Evolutionary conservation across 164 flowering plant genomes (phyloP), one percentile per base, ranked within the genome.

Genomic region (Dillenia turbinata): DNA sequence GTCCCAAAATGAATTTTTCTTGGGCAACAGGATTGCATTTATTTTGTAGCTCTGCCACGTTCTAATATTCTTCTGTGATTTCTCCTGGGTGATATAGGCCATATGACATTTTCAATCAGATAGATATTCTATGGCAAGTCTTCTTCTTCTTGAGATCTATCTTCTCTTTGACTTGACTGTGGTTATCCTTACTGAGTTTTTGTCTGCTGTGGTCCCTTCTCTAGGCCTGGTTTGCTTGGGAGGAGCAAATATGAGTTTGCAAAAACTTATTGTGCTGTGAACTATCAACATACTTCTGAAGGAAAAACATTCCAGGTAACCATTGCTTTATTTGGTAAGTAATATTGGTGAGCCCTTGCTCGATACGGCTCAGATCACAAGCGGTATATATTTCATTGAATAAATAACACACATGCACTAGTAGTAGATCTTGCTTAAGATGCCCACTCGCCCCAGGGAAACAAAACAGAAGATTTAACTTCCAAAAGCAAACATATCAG

Each of bases 61-160:
- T 70, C 68, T 80, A 70, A 78, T 47, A 50, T 68, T 51, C 61
- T 54, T 56, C 60, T 67, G 73, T 56, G 59, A 67, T 63, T 74
- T 69, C 67, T 80, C 82, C 83, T 88, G 84, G 93, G 88, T 83
- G 95, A 80, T 68, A 68, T 80, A 94, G 99, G 83, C 97, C 99
- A 8, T 95, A 54, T 70, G 99, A 95, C 87, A 89, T 95, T 67
- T 95, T 81, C 73, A 87, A 91, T 82, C 99, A 95, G 79, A 84
- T 95, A 73, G 79, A 95, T 71, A 82, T 92, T 75, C 64, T 95
- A 63, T 95, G 99, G 99, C 64, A 78, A 91, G 84, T 78, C 57
- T 62, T 60, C 48, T 72, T 49, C 19, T 22, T 59, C 43, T 8
- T 52, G 17, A 60, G 45, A 1, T 22, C 24, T 12, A 8, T 9